Conservation (phyloP, 1,139 yeast species). For the Pichia sp. region DNA sequence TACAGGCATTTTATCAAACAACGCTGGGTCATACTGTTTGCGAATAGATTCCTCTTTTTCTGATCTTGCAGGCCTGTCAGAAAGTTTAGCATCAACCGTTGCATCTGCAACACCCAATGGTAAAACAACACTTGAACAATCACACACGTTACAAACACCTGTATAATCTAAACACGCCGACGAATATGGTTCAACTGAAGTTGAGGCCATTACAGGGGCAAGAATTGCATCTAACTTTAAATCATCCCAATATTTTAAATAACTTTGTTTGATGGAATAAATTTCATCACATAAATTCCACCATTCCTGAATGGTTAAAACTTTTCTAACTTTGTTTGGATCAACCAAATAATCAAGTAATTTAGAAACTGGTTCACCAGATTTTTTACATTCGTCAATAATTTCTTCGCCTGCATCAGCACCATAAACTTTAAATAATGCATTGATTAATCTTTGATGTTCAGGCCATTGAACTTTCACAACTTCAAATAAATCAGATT, state of each 20-base stretch:
- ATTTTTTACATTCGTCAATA: conserved; percentile 23
- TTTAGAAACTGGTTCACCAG: conserved; percentile 41
- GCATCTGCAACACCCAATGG: conserved; percentile 19
- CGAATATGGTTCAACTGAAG: conserved; percentile 11
- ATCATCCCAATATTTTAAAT: conserved; percentile 29
- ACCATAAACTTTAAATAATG: conserved; percentile 28
- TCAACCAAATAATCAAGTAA: conserved; percentile 7
- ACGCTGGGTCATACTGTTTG: conserved; percentile 45
- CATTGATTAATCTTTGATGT: conserved; percentile 28
- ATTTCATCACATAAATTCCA: conserved; percentile 32
- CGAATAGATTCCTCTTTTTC: conserved; percentile 36
- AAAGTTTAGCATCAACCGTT: conserved; percentile 8
- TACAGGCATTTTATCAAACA: conserved; percentile 59
- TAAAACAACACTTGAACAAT: conserved; percentile 19
- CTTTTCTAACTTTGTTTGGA: conserved; percentile 18
- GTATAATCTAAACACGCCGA: conserved; percentile 13
- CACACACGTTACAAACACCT: conserved; percentile 20
- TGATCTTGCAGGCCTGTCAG: conserved; percentile 27
- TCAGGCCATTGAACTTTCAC: conserved; percentile 40
- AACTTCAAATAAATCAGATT: conserved; percentile 35
- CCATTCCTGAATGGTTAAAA: conserved; percentile 28
- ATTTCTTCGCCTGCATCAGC: conserved; percentile 45
- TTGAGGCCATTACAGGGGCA: conserved; percentile 19
- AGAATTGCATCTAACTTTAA: conserved; percentile 18
- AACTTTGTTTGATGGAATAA: conserved; percentile 27